phyloP scores from a whole-genome alignment of 805 yeast species.

The Candida ascalaphidarum region DNA sequence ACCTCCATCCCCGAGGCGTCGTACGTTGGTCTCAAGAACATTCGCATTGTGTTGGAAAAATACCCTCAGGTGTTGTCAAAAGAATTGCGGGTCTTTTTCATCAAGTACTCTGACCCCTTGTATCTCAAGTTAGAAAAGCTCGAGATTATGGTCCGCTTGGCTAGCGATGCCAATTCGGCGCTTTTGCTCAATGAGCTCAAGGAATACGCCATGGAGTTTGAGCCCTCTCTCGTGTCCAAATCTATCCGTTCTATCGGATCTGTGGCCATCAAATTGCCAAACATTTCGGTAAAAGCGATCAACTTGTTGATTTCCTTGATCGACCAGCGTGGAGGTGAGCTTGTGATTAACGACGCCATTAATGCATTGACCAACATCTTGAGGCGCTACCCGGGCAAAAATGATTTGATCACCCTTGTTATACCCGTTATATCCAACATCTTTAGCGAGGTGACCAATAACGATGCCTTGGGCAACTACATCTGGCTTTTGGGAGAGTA shows the following conservation, averaged over 20 bases:
- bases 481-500: constrained; percentile 71
- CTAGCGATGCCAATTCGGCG: constrained; percentile 50
- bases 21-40: constrained; percentile 85
- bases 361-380: constrained; percentile 56
- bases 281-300: constrained; percentile 46
- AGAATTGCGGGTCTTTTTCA: constrained; percentile 83
- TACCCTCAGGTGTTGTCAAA: constrained; percentile 72
- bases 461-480: constrained; percentile 47
- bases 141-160: constrained; percentile 64
- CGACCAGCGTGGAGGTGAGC: constrained; percentile 54
- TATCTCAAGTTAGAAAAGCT: constrained; percentile 71
- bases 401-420: constrained; percentile 39
- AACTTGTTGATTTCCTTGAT: constrained; percentile 52
- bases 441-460: constrained; percentile 24
- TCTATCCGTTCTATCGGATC: constrained; percentile 65
- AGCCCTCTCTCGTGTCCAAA: constrained; percentile 63
- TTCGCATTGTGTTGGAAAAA: constrained; percentile 80
- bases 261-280: constrained; percentile 56
- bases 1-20: constrained; percentile 87
- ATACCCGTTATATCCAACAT: constrained; percentile 46
- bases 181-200: constrained; percentile 60
- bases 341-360: constrained; percentile 51
- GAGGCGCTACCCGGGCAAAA: constrained; percentile 53
- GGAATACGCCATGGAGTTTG: constrained; percentile 82
- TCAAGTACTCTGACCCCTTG: constrained; percentile 79